These are phyloP conservation scores for Ophiosphaerella narmari DNA, from an alignment of 2,329 filamentous ascomycete species.

Conservation along the genomic window DNA sequence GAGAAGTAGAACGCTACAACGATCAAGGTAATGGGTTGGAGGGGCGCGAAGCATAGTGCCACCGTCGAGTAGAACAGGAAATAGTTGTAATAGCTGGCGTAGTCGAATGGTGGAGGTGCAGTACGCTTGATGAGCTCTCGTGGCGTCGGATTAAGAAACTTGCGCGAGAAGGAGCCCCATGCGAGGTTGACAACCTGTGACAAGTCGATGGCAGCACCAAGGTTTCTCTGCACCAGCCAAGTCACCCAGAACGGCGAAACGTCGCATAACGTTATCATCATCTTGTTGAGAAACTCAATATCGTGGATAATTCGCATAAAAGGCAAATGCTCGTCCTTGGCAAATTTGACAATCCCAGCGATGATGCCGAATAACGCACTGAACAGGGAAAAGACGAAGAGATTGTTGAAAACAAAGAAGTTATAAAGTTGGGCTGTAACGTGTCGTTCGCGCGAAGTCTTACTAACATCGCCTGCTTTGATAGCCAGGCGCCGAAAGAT, in stretches of 20 bases:
- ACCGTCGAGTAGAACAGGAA: slow-evolving; percentile 95
- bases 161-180: slow-evolving; percentile 84
- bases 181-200: slow-evolving; percentile 82
- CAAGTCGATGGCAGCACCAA: slow-evolving; percentile 93
- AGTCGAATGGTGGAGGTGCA: slow-evolving; percentile 90
- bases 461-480: slow-evolving; percentile 84
- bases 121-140: slow-evolving; percentile 90
- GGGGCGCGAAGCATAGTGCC: slow-evolving; percentile 77
- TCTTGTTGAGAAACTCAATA: slow-evolving; percentile 63
- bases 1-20: slow-evolving; percentile 88
- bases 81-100: slow-evolving; percentile 97
- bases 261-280: slow-evolving; percentile 76
- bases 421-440: slow-evolving; percentile 88
- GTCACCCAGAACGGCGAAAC: slow-evolving; percentile 88
- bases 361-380: slow-evolving; percentile 79
- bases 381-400: slow-evolving; percentile 92
- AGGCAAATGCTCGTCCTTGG: slow-evolving; percentile 58
- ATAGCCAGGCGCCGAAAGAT: slow-evolving; percentile 88
- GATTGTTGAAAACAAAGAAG: slow-evolving; percentile 97
- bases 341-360: slow-evolving; percentile 63
- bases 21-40: slow-evolving; percentile 86
- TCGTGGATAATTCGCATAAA: slow-evolving; percentile 69
- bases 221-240: slow-evolving; percentile 80
- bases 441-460: slow-evolving; percentile 88
- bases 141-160: slow-evolving; percentile 85